A percentile compares a stretch with the other conserved stretches of the same genome.
Conservation (phyloP, 1,284 basidiomycete species). For the Phenoliferia sp. region DNA sequence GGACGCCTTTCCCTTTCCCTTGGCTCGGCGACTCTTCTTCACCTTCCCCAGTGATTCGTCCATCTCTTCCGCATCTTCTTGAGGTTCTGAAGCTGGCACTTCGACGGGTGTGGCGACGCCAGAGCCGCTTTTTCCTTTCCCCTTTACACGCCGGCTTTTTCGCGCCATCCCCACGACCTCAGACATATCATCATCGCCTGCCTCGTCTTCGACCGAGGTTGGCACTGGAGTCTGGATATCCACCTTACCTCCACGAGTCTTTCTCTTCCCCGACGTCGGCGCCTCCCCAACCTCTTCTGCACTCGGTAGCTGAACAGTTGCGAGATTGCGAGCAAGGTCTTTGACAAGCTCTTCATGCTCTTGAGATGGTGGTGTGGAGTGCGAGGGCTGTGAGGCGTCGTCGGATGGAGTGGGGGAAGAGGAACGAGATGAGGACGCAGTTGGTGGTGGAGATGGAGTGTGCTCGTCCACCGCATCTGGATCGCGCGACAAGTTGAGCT, state of each 20-base stretch:
- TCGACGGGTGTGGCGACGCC: conserved; percentile 21
- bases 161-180: neutral
- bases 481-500: conserved; percentile 48
- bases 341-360: neutral
- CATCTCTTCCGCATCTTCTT: conserved; percentile 29
- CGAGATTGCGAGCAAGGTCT: conserved; percentile 20
- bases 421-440: conserved; percentile 18
- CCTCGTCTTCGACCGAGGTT: neutral
- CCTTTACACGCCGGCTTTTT: neutral
- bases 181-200: neutral
- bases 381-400: conserved; percentile 12
- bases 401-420: conserved; percentile 5
- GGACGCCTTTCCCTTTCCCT: conserved; percentile 9
- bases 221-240: neutral
- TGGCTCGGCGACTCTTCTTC: conserved; percentile 12
- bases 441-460: conserved; percentile 4
- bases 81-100: conserved; percentile 33
- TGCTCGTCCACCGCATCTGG: conserved; percentile 32
- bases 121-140: conserved; percentile 1
- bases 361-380: conserved; percentile 16
- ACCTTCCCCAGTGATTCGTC: neutral
- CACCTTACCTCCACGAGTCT: conserved; percentile 8
- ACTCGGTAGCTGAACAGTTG: neutral
- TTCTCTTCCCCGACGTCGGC: conserved; percentile 33
- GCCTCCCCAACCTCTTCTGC: conserved; percentile 22